Evolutionary conservation across 2,329 filamentous ascomycete genomes (phyloP), one percentile per base, ranked within the genome.

Genomic region (Verticillium zaregamsianum): DNA sequence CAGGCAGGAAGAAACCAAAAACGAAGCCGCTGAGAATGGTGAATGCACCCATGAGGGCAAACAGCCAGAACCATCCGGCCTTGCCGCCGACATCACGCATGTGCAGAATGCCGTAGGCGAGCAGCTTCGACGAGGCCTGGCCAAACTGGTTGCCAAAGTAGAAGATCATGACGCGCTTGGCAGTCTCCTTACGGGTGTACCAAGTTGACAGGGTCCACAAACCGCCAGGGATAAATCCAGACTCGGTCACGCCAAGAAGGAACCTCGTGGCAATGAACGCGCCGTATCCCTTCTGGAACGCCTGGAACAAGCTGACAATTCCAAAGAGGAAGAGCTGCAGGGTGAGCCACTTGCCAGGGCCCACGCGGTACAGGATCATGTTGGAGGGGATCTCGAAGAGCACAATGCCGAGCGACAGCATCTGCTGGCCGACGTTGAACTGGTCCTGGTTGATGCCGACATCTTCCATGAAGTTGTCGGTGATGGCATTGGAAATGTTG

Each of bases 61-160:
- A 86, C 2, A 86, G 73, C 83, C 83, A 86, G 65, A 82, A 80
- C 83, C 83, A 86, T n/a, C 83, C 83, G 0, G 79, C 68, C 60
- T 80, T 72, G 7, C 78, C 79, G 1, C 72, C 75, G 1, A 79
- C 74, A 1, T 81, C 82, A 7, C 76, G 70, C 73, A 86, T 78
- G 60, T 81, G 79, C 28, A 86, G 73, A 39, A 82, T 80, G 2
- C 76, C 78, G 40, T 75, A 80, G 1, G 79, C 79, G 3, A 81
- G 66, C 3, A 82, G 73, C 61, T 71, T 72, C 37, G 71, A 68
- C 0, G 74, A 77, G 0, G 79, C 80, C 20, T 76, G 75, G 5
- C 81, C 82, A 17, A 83, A 74, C 68, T 83, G 78, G 66, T 84
- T 83, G 12, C 83, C 83, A 61, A 85, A 82, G 72, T 81, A 86